Evolutionary conservation across 2,329 filamentous ascomycete genomes (phyloP).

Genomic region (Akanthomyces lecanii): DNA sequence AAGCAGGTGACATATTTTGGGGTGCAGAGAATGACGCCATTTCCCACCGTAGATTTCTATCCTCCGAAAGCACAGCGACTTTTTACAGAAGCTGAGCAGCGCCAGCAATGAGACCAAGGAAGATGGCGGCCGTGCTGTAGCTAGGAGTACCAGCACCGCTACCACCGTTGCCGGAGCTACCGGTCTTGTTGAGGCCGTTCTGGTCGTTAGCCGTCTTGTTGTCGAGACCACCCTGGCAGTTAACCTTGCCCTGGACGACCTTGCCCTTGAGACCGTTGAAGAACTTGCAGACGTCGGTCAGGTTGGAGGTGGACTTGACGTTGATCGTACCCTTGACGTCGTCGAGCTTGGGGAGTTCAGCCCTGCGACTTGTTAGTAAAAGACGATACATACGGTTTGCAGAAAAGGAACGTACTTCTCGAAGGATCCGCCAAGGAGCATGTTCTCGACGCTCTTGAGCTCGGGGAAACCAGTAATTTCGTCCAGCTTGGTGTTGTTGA

Average conservation of each 20-base stretch:
- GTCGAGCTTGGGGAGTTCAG: constrained; percentile 62
- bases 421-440: constrained; percentile 81
- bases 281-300: constrained; percentile 54
- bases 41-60: constrained; percentile 29
- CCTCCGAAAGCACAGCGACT: background rate
- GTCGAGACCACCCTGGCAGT: constrained; percentile 32
- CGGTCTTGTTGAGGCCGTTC: constrained; percentile 31
- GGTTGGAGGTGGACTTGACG: constrained; percentile 61
- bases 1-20: constrained; percentile 27
- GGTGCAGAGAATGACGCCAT: constrained; percentile 35
- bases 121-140: constrained; percentile 45
- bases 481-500: constrained; percentile 78
- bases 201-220: constrained; percentile 24
- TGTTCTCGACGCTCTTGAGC: constrained; percentile 69
- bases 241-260: constrained; percentile 25
- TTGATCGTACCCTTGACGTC: constrained; percentile 70
- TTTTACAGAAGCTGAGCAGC: constrained; percentile 51
- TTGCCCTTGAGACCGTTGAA: constrained; percentile 36
- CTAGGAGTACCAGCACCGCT: constrained; percentile 26
- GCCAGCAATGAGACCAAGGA: constrained; percentile 43
- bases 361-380: constrained; percentile 66
- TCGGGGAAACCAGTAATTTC: constrained; percentile 63
- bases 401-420: constrained; percentile 57
- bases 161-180: constrained; percentile 30
- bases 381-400: no score